A percentile compares a stretch with the other conserved stretches of the same genome.
These are phyloP conservation scores for Cerrena zonata DNA, from an alignment of 1,284 basidiomycete species.

Conservation along the genomic window DNA sequence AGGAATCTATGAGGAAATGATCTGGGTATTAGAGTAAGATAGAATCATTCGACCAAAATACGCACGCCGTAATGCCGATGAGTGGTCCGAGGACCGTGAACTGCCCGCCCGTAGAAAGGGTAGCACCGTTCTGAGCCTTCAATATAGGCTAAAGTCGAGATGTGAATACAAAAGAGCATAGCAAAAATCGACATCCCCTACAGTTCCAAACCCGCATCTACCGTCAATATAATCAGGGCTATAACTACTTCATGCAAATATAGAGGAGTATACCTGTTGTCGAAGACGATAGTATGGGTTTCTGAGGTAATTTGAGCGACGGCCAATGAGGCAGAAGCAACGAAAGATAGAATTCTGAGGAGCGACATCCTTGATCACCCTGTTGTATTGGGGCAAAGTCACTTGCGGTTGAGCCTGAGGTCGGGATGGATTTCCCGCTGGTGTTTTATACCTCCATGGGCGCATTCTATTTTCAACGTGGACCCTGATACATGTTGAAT, in stretches of 20 bases:
- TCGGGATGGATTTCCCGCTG: too few species aligned
- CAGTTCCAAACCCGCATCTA: constrained; percentile 35
- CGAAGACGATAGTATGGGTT: background rate
- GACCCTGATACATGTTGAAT: too few species aligned
- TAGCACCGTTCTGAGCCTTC: constrained; percentile 17
- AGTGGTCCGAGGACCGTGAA: constrained; percentile 27
- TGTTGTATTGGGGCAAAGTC: too few species aligned
- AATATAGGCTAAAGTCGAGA: constrained; percentile 18
- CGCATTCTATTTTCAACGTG: too few species aligned
- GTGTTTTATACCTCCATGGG: too few species aligned
- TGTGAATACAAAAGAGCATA: background rate
- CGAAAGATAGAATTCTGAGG: background rate
- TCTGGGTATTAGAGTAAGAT: background rate
- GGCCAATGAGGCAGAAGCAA: background rate
- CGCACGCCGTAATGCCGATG: constrained; percentile 30
- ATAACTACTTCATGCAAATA: background rate
- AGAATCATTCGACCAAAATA: background rate
- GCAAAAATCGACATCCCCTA: constrained; percentile 16
- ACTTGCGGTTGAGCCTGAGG: too few species aligned
- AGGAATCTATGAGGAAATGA: constrained; percentile 11
- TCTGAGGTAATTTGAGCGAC: background rate
- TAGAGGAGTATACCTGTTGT: background rate
- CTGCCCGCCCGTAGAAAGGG: constrained; percentile 30
- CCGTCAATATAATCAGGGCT: background rate
- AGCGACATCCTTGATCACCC: too few species aligned